Conservation (phyloP, 345 rosid genomes). For the Stellera chamaejasme region DNA sequence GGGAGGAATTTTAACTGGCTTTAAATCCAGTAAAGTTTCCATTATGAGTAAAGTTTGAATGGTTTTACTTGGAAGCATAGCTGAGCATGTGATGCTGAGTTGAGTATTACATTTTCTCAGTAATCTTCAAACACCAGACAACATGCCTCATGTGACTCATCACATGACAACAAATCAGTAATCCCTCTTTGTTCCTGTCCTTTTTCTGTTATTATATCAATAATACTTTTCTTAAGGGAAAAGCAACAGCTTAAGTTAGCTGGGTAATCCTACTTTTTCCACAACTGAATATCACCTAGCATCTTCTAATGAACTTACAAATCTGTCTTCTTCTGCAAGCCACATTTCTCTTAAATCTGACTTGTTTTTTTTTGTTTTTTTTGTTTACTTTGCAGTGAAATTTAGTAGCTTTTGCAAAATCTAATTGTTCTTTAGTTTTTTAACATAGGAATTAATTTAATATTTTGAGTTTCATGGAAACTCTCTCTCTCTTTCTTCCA, state of each 20-base stretch:
- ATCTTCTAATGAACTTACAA: slow-evolving; percentile 15
- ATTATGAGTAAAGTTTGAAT: slow-evolving; percentile 1
- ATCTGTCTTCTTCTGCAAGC: slow-evolving; percentile 12
- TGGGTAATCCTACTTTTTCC: slow-evolving; percentile 23
- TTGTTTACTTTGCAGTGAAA: slow-evolving; percentile 1
- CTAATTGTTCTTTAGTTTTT: no score
- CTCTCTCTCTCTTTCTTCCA: neutral
- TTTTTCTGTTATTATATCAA: neutral
- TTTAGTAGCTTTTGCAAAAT: neutral
- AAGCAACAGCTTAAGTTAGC: slow-evolving; percentile 21
- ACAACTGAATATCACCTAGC: slow-evolving; percentile 12
- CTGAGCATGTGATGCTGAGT: slow-evolving; percentile 14
- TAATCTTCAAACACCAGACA: slow-evolving; percentile 9
- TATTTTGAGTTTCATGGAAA: no score
- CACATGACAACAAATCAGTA: slow-evolving; percentile 16
- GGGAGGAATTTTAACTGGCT: slow-evolving; percentile 10
- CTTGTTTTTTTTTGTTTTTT: no score
- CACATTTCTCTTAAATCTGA: neutral
- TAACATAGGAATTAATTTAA: no score
- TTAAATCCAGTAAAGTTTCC: slow-evolving; percentile 8
- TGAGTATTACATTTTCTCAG: slow-evolving; percentile 11
- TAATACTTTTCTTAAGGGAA: slow-evolving; percentile 2
- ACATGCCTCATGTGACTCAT: slow-evolving; percentile 17
- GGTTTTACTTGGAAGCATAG: slow-evolving; percentile 10
- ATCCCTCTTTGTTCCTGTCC: slow-evolving; percentile 7